Conservation (phyloP, 306 rosid species). For the Quercus mongolica region DNA sequence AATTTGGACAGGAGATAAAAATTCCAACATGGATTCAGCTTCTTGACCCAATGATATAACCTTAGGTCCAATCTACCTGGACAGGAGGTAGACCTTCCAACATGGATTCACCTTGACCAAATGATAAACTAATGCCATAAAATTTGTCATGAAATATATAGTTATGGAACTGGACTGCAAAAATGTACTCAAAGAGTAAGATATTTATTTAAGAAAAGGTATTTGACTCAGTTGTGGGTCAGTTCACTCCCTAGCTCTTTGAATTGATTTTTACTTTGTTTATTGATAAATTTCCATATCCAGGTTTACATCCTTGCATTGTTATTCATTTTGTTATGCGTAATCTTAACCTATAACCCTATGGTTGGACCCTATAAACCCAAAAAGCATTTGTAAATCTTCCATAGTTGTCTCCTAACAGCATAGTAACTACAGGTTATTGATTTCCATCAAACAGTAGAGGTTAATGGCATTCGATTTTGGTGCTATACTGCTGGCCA, state of each 20-base stretch:
- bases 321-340: not conserved
- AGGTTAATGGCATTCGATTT: constrained; percentile 87
- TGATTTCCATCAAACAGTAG: constrained; percentile 94
- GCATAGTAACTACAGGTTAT: constrained; percentile 61
- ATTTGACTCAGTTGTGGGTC: not conserved
- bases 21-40: not conserved
- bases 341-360: not conserved
- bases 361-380: not conserved
- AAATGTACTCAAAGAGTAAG: not conserved
- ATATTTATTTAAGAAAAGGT: not conserved
- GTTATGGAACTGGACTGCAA: not conserved
- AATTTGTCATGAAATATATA: not conserved
- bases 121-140: not conserved
- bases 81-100: too few species aligned
- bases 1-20: not conserved
- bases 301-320: not conserved
- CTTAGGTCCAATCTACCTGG: too few species aligned
- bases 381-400: not conserved
- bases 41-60: not conserved
- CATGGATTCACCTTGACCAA: too few species aligned
- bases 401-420: constrained; percentile 11
- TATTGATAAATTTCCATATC: not conserved
- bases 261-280: not conserved
- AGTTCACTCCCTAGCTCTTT: not conserved
- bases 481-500: constrained; percentile 99